These are phyloP conservation scores for Aspergillus sp. DNA, from an alignment of 2,329 filamentous ascomycete genomes.

Conservation along the genomic window DNA sequence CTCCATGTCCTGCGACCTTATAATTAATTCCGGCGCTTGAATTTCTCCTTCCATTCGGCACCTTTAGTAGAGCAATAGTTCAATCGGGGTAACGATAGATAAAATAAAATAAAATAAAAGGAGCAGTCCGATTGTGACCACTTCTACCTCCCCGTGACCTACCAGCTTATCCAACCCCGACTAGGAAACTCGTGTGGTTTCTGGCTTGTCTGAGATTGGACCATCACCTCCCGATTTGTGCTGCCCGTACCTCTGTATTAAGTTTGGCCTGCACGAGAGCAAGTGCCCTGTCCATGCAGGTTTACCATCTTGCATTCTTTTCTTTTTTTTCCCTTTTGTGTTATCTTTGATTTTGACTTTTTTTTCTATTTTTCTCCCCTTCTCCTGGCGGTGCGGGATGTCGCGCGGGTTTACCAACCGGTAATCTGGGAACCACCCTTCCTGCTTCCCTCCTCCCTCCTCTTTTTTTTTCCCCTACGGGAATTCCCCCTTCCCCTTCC, in stretches of 20 bases:
- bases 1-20: not conserved
- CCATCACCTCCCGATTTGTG: constrained; percentile 7
- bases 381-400: constrained; percentile 8
- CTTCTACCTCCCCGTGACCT: not conserved
- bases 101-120: too few species aligned
- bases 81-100: not conserved
- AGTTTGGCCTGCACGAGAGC: constrained; percentile 12
- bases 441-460: too few species aligned
- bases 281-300: constrained; percentile 8
- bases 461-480: too few species aligned
- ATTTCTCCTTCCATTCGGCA: not conserved
- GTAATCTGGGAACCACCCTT: too few species aligned
- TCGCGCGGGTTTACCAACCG: not conserved
- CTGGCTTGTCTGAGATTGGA: constrained; percentile 10
- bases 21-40: not conserved
- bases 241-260: constrained; percentile 2
- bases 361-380: not conserved
- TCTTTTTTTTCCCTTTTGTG: not conserved
- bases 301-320: constrained; percentile 11
- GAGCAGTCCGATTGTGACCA: not conserved
- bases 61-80: too few species aligned
- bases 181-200: constrained; percentile 4
- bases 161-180: not conserved
- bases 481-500: not conserved
- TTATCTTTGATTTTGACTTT: too few species aligned